Percentiles rank a stretch among this genome's conserved stretches.
Conservation (phyloP, 1,284 basidiomycete species). For the Calocybe gambosa region DNA sequence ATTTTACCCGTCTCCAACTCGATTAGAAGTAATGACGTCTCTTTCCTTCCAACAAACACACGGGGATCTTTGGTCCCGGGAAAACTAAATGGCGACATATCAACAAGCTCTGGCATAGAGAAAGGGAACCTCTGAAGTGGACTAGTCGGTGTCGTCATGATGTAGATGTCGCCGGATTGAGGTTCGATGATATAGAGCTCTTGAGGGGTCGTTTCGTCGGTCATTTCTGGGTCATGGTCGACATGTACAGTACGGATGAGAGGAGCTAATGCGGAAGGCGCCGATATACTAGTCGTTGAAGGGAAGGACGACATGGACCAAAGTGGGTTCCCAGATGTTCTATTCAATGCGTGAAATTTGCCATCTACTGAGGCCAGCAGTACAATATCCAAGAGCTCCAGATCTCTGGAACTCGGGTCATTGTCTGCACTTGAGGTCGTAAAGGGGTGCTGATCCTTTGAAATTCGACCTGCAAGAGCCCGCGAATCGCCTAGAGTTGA, state of each 20-base stretch:
- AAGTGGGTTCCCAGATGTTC: constrained; percentile 67
- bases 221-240: constrained; percentile 47
- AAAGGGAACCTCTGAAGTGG: constrained; percentile 79
- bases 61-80: constrained; percentile 58
- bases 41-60: constrained; percentile 81
- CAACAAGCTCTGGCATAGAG: constrained; percentile 81
- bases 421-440: constrained; percentile 13
- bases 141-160: constrained; percentile 58
- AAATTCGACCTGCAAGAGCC: constrained; percentile 20
- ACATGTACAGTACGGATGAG: constrained; percentile 66
- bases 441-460: constrained; percentile 14
- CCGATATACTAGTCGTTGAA: constrained; percentile 30
- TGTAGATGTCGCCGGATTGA: constrained; percentile 84
- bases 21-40: constrained; percentile 74
- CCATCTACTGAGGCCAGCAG: constrained; percentile 89
- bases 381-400: constrained; percentile 69
- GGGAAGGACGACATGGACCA: constrained; percentile 75
- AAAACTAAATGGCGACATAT: constrained; percentile 81
- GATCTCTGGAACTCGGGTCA: constrained; percentile 28
- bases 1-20: constrained; percentile 81
- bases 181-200: constrained; percentile 91
- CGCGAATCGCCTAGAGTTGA: constrained; percentile 15
- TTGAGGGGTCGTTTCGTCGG: constrained; percentile 48
- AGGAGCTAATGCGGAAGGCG: constrained; percentile 54
- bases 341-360: constrained; percentile 80